A percentile compares a stretch with the other conserved stretches of the same genome.
These are phyloP conservation scores for Rubroboletus pulcherrimus DNA, from an alignment of 768 basidiomycete genomes.

Conservation along the genomic window DNA sequence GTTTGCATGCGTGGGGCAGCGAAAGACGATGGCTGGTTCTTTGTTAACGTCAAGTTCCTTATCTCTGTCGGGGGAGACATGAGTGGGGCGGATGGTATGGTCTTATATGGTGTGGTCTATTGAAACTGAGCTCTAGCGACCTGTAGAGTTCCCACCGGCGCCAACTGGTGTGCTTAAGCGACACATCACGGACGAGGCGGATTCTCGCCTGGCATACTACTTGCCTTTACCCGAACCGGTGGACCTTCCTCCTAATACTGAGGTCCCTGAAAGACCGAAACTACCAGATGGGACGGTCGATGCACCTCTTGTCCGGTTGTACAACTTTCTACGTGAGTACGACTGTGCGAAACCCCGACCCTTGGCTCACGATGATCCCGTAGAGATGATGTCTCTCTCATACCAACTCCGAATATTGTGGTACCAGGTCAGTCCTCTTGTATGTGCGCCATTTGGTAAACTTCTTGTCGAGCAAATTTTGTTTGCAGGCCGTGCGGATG, in stretches of 20 bases:
- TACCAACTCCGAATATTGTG: slow-evolving; percentile 90
- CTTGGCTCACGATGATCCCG: not conserved
- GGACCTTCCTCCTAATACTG: slow-evolving; percentile 38
- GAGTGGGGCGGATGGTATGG: slow-evolving; percentile 64
- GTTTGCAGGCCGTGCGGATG: slow-evolving; percentile 61
- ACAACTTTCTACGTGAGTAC: slow-evolving; percentile 82
- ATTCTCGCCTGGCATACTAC: slow-evolving; percentile 63
- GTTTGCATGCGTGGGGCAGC: slow-evolving; percentile 71
- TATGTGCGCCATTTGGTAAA: not conserved
- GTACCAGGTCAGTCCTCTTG: slow-evolving; percentile 51
- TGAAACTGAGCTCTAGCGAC: not conserved
- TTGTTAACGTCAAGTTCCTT: slow-evolving; percentile 72
- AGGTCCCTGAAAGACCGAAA: slow-evolving; percentile 42
- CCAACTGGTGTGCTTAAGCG: slow-evolving; percentile 61
- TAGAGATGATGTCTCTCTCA: slow-evolving; percentile 88
- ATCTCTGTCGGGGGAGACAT: slow-evolving; percentile 71
- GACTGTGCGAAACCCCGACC: not conserved
- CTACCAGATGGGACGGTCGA: slow-evolving; percentile 65
- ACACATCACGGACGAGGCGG: slow-evolving; percentile 70
- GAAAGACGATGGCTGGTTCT: slow-evolving; percentile 79
- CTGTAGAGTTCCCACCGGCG: slow-evolving; percentile 66
- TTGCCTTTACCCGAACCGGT: slow-evolving; percentile 44
- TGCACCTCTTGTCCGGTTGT: slow-evolving; percentile 79
- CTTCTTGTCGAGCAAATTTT: not conserved
- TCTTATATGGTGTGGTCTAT: not conserved